phyloP scores from a whole-genome alignment of 768 basidiomycete genomes.

The Tremella yokohamensis region DNA sequence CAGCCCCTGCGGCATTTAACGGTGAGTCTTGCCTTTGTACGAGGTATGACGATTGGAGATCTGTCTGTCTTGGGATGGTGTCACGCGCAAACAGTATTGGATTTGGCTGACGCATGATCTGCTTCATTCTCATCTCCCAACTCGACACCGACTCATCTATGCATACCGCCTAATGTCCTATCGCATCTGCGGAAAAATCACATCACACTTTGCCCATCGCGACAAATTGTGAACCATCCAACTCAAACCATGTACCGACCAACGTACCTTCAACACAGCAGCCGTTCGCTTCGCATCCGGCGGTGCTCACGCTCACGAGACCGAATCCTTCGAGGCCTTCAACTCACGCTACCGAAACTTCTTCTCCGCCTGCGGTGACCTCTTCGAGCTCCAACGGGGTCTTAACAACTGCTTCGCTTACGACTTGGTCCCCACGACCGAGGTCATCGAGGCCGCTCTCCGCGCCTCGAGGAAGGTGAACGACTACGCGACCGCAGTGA shows the following conservation, averaged over 20 bases:
- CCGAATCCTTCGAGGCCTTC: slow-evolving; percentile 92
- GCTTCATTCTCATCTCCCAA: background rate
- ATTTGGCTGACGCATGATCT: background rate
- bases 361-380: slow-evolving; percentile 86
- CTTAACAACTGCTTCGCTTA: slow-evolving; percentile 99
- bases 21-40: background rate
- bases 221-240: background rate
- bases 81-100: background rate
- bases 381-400: slow-evolving; percentile 98
- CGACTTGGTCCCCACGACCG: slow-evolving; percentile 58
- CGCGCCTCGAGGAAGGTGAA: slow-evolving; percentile 66
- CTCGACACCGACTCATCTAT: background rate
- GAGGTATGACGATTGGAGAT: background rate
- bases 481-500: slow-evolving; percentile 94
- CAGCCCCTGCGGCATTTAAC: slow-evolving; percentile 3
- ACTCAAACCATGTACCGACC: background rate
- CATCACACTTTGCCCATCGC: background rate
- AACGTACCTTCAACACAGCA: background rate
- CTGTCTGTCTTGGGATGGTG: background rate
- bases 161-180: background rate
- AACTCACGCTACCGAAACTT: slow-evolving; percentile 89
- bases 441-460: slow-evolving; percentile 49
- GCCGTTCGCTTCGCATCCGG: slow-evolving; percentile 10
- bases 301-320: slow-evolving; percentile 63
- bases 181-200: background rate